Evolutionary conservation across 345 rosid genomes (phyloP), one percentile per base, ranked within the genome.

Genomic region (Odontarrhena argentea): DNA sequence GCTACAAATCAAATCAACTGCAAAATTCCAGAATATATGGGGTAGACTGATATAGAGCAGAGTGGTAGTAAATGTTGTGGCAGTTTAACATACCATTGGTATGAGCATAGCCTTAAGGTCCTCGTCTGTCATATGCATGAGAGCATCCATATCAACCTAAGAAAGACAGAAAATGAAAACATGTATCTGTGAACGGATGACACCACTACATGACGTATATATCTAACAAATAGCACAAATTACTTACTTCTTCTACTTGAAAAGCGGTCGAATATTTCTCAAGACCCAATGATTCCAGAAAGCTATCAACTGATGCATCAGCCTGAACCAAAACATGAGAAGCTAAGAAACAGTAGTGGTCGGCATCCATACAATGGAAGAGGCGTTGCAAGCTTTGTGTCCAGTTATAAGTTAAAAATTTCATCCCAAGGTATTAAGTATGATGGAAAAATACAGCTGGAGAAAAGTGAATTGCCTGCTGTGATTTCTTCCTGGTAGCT

Each of bases 131-230:
- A 94, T 94, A 84, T 94, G 99, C 40, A 83, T 58, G 62, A 94
- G 96, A 54, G 99, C 93, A 25, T 91, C 76, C 99, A 94, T 94
- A 77, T 94, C 99, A 70, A 94, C 97, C 97, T 94, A 79, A 47
- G 74, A 35, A 80, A 46, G 50, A 59, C 25, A 61, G 48, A 47
- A 8, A 42, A 60, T 22, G 47, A 51, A 48, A 13, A 61, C 25
- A 35, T 60, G 43, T 45, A 49, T 28, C 42, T 49, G 38, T 53
- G 41, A 65, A 54, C 50, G 38, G 46, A 34, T 51, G 51, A 56
- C 45, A 45, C 25, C 36, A 12, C 34, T 34, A 32, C 46, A 60
- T n/a, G 77, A 9, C 36, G 7, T 46, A 46, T 18, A 12, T 13
- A 49, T 54, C 63, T 53, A 25, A 37, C 15, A 44, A 44, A 22